Evolutionary conservation across 768 basidiomycete genomes (phyloP).

Genomic region (Leccinum uliginosum): DNA sequence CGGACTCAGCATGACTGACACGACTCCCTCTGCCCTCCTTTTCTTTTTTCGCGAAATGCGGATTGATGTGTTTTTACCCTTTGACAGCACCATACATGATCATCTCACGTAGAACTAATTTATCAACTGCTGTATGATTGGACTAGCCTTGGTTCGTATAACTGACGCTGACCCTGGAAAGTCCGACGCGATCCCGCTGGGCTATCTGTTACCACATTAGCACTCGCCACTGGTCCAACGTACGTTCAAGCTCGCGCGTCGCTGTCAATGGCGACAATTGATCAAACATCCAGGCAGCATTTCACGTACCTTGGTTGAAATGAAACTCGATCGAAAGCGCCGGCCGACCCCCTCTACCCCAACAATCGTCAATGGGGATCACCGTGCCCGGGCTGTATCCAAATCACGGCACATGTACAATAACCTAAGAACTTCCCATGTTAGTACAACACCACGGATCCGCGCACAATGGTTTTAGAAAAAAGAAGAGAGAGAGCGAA

Average conservation of each 20-base stretch:
- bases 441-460: too few species aligned
- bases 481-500: too few species aligned
- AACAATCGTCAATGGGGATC: not conserved
- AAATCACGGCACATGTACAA: too few species aligned
- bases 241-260: not conserved
- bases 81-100: slow-evolving; percentile 2
- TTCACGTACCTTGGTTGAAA: not conserved
- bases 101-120: slow-evolving; percentile 19
- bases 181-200: not conserved
- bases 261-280: not conserved
- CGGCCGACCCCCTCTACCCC: not conserved
- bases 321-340: not conserved
- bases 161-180: not conserved
- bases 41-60: not conserved
- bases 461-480: too few species aligned
- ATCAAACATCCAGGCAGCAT: not conserved
- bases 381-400: not conserved
- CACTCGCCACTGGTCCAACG: too few species aligned
- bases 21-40: not conserved
- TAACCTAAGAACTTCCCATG: too few species aligned
- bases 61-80: not conserved
- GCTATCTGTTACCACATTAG: not conserved
- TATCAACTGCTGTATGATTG: slow-evolving; percentile 11
- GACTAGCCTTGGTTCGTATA: not conserved
- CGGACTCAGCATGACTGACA: slow-evolving; percentile 11